These are phyloP conservation scores for Tetrapisispora nanseiensis DNA, from an alignment of 805 yeast genomes.

Conservation along the genomic window DNA sequence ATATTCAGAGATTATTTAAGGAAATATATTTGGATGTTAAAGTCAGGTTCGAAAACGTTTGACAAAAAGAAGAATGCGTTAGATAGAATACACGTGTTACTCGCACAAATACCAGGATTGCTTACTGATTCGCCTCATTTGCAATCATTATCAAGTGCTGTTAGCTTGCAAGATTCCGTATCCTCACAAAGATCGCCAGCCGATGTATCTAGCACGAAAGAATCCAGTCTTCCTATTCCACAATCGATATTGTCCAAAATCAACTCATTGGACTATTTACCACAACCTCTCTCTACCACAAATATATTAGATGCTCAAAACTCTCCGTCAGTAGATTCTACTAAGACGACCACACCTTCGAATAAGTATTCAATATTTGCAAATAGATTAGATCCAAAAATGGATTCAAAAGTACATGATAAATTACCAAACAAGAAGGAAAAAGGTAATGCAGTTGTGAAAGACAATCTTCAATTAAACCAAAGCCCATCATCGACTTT, in stretches of 20 bases:
- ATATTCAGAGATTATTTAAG: conserved; percentile 58
- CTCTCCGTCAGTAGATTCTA: neutral
- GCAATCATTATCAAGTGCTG: conserved; percentile 3
- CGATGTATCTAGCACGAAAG: neutral
- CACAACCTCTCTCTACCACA: conserved; percentile 1
- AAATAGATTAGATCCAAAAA: neutral
- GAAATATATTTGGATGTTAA: conserved; percentile 67
- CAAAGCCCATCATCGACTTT: neutral
- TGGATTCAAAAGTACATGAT: neutral
- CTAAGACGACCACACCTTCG: neutral
- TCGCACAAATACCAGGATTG: conserved; percentile 68
- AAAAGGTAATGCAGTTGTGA: neutral
- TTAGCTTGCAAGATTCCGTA: conserved; percentile 14
- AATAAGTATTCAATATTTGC: neutral
- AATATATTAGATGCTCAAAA: conserved; percentile 1
- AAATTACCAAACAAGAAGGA: neutral
- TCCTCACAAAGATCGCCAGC: conserved; percentile 10
- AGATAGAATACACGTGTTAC: conserved; percentile 56
- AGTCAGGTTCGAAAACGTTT: conserved; percentile 66
- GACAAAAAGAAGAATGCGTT: conserved; percentile 72
- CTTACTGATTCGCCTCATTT: conserved; percentile 19
- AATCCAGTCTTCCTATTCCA: neutral
- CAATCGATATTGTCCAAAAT: neutral
- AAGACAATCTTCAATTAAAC: neutral
- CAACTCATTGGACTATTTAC: neutral